Percentiles rank a stretch among this genome's conserved stretches.
phyloP scores from a whole-genome alignment of 2,329 filamentous ascomycete species.

The Trichophyton schoenleinii region DNA sequence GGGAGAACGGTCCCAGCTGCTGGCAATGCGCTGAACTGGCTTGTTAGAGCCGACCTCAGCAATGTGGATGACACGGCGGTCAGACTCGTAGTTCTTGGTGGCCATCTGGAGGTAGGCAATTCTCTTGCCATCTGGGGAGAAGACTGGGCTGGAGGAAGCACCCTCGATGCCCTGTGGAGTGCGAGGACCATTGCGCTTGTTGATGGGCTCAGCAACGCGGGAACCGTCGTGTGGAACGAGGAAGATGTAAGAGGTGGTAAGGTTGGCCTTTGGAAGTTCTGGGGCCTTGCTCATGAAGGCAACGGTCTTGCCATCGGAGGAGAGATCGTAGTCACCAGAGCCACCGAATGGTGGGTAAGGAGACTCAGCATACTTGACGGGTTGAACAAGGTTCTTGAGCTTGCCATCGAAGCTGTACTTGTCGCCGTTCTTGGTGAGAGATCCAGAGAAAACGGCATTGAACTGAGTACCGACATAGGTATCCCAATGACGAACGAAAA shows the following conservation, averaged over 20 bases:
- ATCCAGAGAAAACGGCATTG: conserved; percentile 61
- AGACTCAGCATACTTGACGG: conserved; percentile 33
- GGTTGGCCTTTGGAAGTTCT: conserved; percentile 37
- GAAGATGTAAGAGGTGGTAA: conserved; percentile 75
- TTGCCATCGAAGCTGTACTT: conserved; percentile 41
- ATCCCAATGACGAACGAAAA: conserved; percentile 79
- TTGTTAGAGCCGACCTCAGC: conserved; percentile 24
- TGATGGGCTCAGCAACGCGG: conserved; percentile 36
- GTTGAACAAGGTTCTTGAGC: conserved; percentile 36
- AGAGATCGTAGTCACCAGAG: conserved; percentile 61
- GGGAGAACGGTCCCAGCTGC: conserved; percentile 43
- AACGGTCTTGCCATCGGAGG: conserved; percentile 29
- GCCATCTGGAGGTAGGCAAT: conserved; percentile 72
- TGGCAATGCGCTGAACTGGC: conserved; percentile 28
- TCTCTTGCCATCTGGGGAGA: conserved; percentile 58
- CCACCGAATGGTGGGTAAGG: conserved; percentile 57
- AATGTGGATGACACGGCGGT: conserved; percentile 46
- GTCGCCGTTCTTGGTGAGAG: conserved; percentile 35
- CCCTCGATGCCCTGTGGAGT: conserved; percentile 43
- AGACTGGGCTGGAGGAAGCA: conserved; percentile 52
- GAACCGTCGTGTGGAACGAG: conserved; percentile 54
- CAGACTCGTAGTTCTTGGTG: conserved; percentile 64
- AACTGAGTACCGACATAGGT: conserved; percentile 56
- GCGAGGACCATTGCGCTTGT: conserved; percentile 23
- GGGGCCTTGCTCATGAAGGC: conserved; percentile 34